Evolutionary conservation across 2,329 filamentous ascomycete species (phyloP).

Genomic region (Zasmidium cellare): DNA sequence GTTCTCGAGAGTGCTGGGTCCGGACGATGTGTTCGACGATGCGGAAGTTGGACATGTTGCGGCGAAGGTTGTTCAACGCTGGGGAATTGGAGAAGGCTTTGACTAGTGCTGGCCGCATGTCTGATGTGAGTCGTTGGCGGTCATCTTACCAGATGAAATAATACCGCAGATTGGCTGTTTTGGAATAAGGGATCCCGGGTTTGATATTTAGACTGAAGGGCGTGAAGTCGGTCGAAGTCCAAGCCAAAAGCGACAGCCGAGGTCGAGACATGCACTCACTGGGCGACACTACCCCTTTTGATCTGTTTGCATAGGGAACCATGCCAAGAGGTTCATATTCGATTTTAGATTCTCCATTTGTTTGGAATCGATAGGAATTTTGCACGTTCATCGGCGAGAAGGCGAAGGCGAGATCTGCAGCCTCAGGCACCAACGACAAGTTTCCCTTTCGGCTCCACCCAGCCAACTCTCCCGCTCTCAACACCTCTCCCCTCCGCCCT

Average conservation of each 20-base stretch:
- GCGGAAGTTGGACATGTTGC: conserved; percentile 12
- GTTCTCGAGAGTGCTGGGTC: conserved; percentile 18
- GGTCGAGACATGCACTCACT: background rate
- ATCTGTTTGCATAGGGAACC: too few species aligned
- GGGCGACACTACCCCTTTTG: background rate
- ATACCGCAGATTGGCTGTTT: too few species aligned
- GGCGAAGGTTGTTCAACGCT: background rate
- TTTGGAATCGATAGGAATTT: too few species aligned
- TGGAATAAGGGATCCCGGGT: too few species aligned
- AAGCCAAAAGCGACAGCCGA: background rate
- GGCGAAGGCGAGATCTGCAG: background rate
- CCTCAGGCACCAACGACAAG: background rate
- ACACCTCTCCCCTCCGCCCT: background rate
- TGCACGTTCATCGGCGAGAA: too few species aligned
- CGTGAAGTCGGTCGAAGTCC: background rate
- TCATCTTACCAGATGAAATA: too few species aligned
- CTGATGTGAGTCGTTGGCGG: too few species aligned
- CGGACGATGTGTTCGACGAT: conserved; percentile 16
- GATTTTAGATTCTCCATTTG: too few species aligned
- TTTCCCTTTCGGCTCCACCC: background rate
- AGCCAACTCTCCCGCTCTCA: background rate
- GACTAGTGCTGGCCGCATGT: background rate
- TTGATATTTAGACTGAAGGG: too few species aligned
- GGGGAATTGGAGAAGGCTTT: background rate
- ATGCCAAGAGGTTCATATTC: too few species aligned